Percentiles rank a stretch among this genome's conserved stretches.
Conservation (phyloP, 306 rosid genomes). For the Dryas alaskensis region DNA sequence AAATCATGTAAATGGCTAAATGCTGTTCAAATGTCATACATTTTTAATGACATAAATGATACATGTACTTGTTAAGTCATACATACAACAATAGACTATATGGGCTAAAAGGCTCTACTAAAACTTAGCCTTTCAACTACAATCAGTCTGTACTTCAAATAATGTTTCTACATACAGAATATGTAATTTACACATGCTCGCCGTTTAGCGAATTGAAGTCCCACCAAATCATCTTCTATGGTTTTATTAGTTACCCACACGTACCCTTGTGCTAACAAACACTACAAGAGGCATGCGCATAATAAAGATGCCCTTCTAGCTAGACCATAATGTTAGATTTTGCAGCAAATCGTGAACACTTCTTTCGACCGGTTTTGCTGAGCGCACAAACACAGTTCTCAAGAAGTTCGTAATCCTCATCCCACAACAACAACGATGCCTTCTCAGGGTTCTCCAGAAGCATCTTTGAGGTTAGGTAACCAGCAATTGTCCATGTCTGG, state of each 20-base stretch:
- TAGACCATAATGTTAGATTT: constrained; percentile 46
- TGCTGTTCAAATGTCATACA: not conserved
- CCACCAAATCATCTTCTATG: not conserved
- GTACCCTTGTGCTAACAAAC: not conserved
- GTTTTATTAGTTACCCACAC: not conserved
- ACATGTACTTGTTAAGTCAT: not conserved
- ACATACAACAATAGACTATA: constrained; percentile 1
- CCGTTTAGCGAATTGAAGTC: not conserved
- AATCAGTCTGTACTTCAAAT: not conserved
- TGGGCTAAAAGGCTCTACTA: constrained; percentile 25
- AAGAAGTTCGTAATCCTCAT: constrained; percentile 79
- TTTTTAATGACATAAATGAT: not conserved
- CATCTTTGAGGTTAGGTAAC: constrained; percentile 69
- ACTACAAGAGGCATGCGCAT: not conserved
- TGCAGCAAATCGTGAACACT: constrained; percentile 55
- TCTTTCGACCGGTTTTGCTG: constrained; percentile 51
- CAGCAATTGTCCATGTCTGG: constrained; percentile 86
- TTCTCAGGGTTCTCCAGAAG: constrained; percentile 65
- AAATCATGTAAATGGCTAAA: not conserved
- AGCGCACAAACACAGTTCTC: constrained; percentile 75
- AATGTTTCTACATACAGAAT: not conserved
- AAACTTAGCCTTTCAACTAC: constrained; percentile 24
- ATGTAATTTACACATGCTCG: not conserved
- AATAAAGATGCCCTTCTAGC: not conserved
- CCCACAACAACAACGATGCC: constrained; percentile 84